Base-by-base conservation (phyloP, 176 grass and related monocot genomes). In the Olyra latifolia region DNA sequence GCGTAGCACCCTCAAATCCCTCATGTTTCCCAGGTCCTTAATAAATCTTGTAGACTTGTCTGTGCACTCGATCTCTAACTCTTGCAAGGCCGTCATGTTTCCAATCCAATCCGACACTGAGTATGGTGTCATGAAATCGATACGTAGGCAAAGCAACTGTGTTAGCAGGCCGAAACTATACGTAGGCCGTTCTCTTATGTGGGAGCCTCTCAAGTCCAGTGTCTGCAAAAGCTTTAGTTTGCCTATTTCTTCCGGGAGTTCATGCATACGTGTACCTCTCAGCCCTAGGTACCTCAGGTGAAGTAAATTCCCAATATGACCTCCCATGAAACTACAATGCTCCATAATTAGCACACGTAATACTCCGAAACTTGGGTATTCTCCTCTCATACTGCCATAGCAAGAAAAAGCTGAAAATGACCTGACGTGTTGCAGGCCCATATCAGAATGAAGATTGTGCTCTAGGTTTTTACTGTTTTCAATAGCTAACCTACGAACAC, bases 151-250 rank as follows among this genome's bases (percentile, higher is more conserved):
- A 35, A 57, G 8, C 12, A 75, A 57, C 7, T 44, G 13, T 6
- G 3, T 20, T 6, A 73, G 5, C 2, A 9, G 3, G 0, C 25
- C 4, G 1, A 72, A 2, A 8, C 4, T 53, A 0, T 2, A 35
- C 5, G 3, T 0, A 0, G 65, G 65, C 20, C 43, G 9, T 44
- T 68, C 65, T 2, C 6, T 7, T 17, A 65, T 55, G 2, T 2
- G 7, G 9, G 19, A n/a, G 9, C 2, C 8, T 0, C 0, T 0
- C 20, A 55, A 55, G 1, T 30, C 32, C 8, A 79, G 25, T 13
- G 76, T 79, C 24, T 84, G 24, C 15, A 84, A 6, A 52, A 47
- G 76, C 61, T 62, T 46, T 2, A 84, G 45, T 9, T 40, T 15
- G 41, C 81, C 72, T 6, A 84, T 19, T 22, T 55, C 23, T 66